Base-by-base conservation (phyloP, 331 rosid genomes). In the Dryas integrifolia region DNA sequence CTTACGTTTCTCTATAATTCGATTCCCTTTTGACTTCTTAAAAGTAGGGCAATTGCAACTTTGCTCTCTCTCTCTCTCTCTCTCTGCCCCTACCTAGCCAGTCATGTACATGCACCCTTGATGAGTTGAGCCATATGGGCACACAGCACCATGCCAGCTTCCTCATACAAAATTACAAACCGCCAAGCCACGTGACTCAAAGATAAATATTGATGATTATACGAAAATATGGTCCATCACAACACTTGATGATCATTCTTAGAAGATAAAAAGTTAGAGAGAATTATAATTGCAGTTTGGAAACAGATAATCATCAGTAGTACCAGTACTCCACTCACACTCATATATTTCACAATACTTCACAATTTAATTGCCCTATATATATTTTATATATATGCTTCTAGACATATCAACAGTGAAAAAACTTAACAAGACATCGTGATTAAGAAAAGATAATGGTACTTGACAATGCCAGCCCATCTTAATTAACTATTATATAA, bases 141-240 rank as follows among this genome's bases (percentile, higher is more conserved):
- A 30, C 6, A 35, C 46, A 45, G 21, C 24, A 40, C 68, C 24
- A 21, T 21, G 21, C 21, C 46, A 58, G 16, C 78, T 82, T 85
- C 83, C 83, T 78, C 63, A 76, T 73, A 79, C 88, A 21, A 21
- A 21, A 21, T 21, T 21, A 21, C 21, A 82, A 87, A 72, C 85
- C 82, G 92, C 85, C 92, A 87, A 82, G 81, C 83, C 92, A 87
- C 86, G 88, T 87, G 92, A 85, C 70, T 66, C 70, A 67, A 38
- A 79, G 75, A 77, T 52, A 21, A 45, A 35, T 59, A 48, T 15
- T 7, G 67, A 73, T 66, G 69, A 62, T 70, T 21, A 41, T 9
- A 30, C 3, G 3, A 30, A 30, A 30, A 30, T 30, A 60, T 60
- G 67, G 59, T 35, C 60, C 81, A 74, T 65, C 81, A 76, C 83